These are phyloP conservation scores for Kodamaea hsintzibuensis DNA, from an alignment of 805 yeast genomes.

Conservation along the genomic window DNA sequence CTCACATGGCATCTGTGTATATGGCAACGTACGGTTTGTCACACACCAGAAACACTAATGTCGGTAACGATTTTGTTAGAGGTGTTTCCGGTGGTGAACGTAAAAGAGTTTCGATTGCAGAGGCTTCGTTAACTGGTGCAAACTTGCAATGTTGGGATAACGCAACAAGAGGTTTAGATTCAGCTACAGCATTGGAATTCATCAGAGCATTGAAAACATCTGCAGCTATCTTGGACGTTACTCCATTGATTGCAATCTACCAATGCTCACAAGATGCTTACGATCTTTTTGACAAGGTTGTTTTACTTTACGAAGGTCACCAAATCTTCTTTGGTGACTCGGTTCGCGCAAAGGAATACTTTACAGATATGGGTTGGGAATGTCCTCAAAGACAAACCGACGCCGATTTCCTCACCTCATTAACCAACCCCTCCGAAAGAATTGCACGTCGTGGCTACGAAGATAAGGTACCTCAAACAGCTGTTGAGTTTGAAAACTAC, in stretches of 20 bases:
- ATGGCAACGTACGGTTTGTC: slow-evolving; percentile 48
- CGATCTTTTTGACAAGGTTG: slow-evolving; percentile 61
- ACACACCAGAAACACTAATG: slow-evolving; percentile 60
- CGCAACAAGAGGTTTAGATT: slow-evolving; percentile 82
- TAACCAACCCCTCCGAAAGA: slow-evolving; percentile 56
- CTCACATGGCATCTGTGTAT: slow-evolving; percentile 20
- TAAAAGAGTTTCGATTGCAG: slow-evolving; percentile 82
- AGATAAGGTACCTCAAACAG: slow-evolving; percentile 44
- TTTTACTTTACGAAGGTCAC: slow-evolving; percentile 57
- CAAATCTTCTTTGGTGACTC: slow-evolving; percentile 56
- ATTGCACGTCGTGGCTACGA: slow-evolving; percentile 44
- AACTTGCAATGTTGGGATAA: slow-evolving; percentile 74
- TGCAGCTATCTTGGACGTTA: slow-evolving; percentile 51
- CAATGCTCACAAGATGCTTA: slow-evolving; percentile 60
- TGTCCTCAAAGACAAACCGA: slow-evolving; percentile 61
- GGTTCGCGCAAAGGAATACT: slow-evolving; percentile 47
- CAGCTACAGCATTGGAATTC: slow-evolving; percentile 80
- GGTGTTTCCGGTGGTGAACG: slow-evolving; percentile 88
- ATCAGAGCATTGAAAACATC: slow-evolving; percentile 63
- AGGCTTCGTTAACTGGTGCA: slow-evolving; percentile 66
- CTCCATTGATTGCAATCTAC: slow-evolving; percentile 61
- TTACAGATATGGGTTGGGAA: slow-evolving; percentile 54
- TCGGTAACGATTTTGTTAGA: slow-evolving; percentile 61
- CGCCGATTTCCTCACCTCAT: slow-evolving; percentile 57
- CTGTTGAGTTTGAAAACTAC: slow-evolving; percentile 19